Base-by-base conservation (phyloP, 306 rosid genomes). In the Lathyrus tuberosus region DNA sequence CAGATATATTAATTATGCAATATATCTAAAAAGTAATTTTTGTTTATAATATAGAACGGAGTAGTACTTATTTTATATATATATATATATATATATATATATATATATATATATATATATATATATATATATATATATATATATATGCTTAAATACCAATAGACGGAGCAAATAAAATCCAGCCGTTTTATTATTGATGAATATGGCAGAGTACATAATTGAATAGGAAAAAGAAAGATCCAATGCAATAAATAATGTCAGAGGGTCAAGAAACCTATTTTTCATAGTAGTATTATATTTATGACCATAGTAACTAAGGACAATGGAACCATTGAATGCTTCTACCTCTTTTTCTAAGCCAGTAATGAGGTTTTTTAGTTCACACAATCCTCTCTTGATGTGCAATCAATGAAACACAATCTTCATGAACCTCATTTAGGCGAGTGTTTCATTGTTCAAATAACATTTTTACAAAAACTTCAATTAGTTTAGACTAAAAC, bases 341-440 rank as follows among this genome's bases (percentile, higher is more conserved):
- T 74, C 53, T 65, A 70, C 78, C 56, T 74, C 51, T 66, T 66
- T 52, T 0, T 64, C 69, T 26, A 43, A 24, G 44, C 44, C 12
- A 74, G 42, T 74, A 65, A 74, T 44, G 65, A 35, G 8, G 13
- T 31, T 57, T 12, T 72, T 57, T 14, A 44, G 37, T 46, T 20
- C 69, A 63, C 35, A 59, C n/a, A 26, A 33, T 5, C 26, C 3
- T 17, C 24, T 24, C 24, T 24, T 20, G 47, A 67, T 49, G 72
- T 80, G 61, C 46, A 28, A 46, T 3, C 6, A 35, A 53, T 53
- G 33, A 53, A 53, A 53, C 2, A 11, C 6, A 53, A 0, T 53
- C 31, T 53, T n/a, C 57, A 49, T 17, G 57, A 49, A 49, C 12
- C 16, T 11, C 2, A 54, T 59, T 6, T 24, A 11, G n/a, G 5